Evolutionary conservation across 2,329 filamentous ascomycete species (phyloP), one percentile per base, ranked within the genome.

Genomic region (Talaromyces sp.): DNA sequence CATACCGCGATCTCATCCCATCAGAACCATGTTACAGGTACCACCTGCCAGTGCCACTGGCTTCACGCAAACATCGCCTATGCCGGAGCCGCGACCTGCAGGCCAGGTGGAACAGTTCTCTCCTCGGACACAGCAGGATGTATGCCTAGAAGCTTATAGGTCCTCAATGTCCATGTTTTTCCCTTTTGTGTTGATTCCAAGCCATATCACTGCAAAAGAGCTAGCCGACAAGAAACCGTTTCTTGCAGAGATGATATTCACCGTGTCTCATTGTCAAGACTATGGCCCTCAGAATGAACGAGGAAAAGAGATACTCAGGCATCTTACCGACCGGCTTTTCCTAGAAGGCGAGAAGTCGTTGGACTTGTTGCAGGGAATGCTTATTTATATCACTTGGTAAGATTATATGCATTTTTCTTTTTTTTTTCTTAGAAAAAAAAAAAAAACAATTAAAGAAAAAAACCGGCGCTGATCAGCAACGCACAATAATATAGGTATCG

Each of bases 351-450:
- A 69, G 12, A 71, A 72, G 56, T 68, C 64, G 35, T 63, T 75
- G 6, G 73, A 72, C 46, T 62, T 75, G 8, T 61, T 75, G 6
- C 70, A 74, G 54, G 71, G 71, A 0, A 60, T 75, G 26, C 66
- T 75, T 4, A 62, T 75, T 1, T 70, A 67, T 59, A 57, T 67
- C 14, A 67, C 66, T 3, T 74, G 72, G 71, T 73, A 51, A 43
- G 43, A 50, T 14, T 38, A n/a, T 8, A 19, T 26, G 12, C 43
- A 1, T 21, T 48, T 11, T 48, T 4, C 5, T 26, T 26, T 5
- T 5, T 5, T 26, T 26, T 5, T n/a, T n/a, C n/a, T n/a, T n/a
- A n/a, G n/a, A n/a, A n/a, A n/a, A n/a, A n/a, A 5, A 19, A 17
- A 9, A n/a, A n/a, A n/a, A n/a, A n/a, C n/a, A n/a, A n/a, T n/a